Evolutionary conservation across 2,329 filamentous ascomycete species (phyloP), one percentile per base, ranked within the genome.

Genomic region (Calonectria leucothoes): DNA sequence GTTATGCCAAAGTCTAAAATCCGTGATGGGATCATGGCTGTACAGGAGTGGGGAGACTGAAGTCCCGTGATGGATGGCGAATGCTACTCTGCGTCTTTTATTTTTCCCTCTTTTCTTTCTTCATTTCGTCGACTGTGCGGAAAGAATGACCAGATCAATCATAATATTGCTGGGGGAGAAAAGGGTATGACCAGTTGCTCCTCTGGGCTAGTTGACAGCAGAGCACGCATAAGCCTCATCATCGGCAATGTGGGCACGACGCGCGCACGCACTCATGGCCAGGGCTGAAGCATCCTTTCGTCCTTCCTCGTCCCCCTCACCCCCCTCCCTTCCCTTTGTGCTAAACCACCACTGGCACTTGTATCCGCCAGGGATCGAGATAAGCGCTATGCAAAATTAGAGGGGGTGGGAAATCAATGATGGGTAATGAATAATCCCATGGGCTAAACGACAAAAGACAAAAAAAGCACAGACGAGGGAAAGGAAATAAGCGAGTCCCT

Each of bases 1-100:
- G 42, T 69, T 69, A 69, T 63, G 23, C 61, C 11, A 20, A 69
- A 51, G 55, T 49, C 11, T 69, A 52, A 69, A 51, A 15, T n/a
- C 17, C 51, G 64, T 27, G 29, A 39, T 55, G 64, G 33, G 25
- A 29, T n/a, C 59, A 64, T 42, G 39, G 59, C 59, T 64, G 55
- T 61, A 33, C 17, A 25, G 23, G 27, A 64, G 39, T 42, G 59
- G 59, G 42, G 39, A 31, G 29, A 31, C 17, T 6, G 17, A 48
- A 11, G 59, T 45, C 31, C 23, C 17, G 55, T 61, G 55, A 35
- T 37, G 55, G 55, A 39, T 39, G 55, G 35, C 20, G n/a, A 35
- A 61, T 61, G 23, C 33, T 39, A 61, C 55, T 61, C 55, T 61
- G 35, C 55, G 23, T 29, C 33, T 23, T 37, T 61, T 39, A 20